Base-by-base conservation (phyloP, 805 yeast genomes). In the Scheffersomyces stipitis region DNA sequence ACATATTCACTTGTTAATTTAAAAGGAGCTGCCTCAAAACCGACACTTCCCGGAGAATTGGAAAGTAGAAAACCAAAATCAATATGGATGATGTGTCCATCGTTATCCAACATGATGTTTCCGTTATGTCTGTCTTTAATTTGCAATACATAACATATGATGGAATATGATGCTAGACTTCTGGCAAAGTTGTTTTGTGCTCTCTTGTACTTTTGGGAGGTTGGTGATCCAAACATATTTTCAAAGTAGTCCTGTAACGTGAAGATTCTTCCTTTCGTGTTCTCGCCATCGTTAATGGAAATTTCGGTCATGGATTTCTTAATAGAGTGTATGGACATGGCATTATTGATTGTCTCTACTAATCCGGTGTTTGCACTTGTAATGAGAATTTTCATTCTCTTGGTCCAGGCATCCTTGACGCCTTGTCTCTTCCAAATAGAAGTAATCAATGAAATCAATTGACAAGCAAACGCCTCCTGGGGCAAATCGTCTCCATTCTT, bases 381-480 rank as follows among this genome's bases (percentile, higher is more conserved):
- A 29, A 91, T 83, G 42, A 93, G 69, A 38, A 93, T 93, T 50
- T 87, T 81, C 98, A 93, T 91, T 46, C 82, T 74, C 50, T 90
- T 91, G 3, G 90, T 93, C 98, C 99, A 93, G 3, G 82, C 87
- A 18, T 75, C 81, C n/a, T n/a, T n/a, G 5, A 86, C 80, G 2
- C 72, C 71, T 16, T 78, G 76, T 20, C 70, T 75, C 32, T 77
- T 76, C 98, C 98, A 93, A 30, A 88, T 80, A 34, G 79, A 79
- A 1, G 95, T 81, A 64, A 91, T 86, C 16, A 95, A 83, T 42
- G 85, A 83, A 34, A 93, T 91, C 30, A 93, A 60, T 58, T 93
- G 99, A 45, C 96, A 89, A 0, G 99, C 99, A 70, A 93, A 89
- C 0, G 99, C 96, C 60, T 93, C 99, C 58, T 93, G 99, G 16